Conservation (phyloP, 2,329 filamentous ascomycete genomes). For the Xylariaceae sp. region DNA sequence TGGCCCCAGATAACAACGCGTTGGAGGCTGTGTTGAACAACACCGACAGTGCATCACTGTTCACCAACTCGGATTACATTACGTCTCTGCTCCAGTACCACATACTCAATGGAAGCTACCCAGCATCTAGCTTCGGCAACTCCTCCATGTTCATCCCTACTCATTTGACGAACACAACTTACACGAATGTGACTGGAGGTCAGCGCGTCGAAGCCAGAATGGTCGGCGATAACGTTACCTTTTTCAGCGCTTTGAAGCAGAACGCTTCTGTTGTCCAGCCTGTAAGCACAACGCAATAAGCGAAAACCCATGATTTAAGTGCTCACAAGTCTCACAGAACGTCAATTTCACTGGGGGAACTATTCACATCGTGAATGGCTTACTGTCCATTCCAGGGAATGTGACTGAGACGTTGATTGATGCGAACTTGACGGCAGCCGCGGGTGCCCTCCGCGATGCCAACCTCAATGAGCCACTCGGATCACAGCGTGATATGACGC, state of each 20-base stretch:
- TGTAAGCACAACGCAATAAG: no score
- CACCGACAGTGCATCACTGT: constrained; percentile 20
- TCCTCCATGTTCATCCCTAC: constrained; percentile 33
- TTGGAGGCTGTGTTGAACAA: constrained; percentile 33
- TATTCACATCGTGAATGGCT: constrained; percentile 48
- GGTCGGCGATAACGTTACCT: constrained; percentile 37
- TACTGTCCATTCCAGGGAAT: constrained; percentile 42
- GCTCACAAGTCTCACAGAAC: constrained; percentile 39
- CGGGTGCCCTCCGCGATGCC: constrained; percentile 41
- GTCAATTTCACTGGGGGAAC: constrained; percentile 50
- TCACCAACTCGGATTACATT: constrained; percentile 20
- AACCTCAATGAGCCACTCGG: constrained; percentile 39
- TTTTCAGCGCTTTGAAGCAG: constrained; percentile 48
- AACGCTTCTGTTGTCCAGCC: constrained; percentile 44
- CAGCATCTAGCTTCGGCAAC: constrained; percentile 20
- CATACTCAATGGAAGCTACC: constrained; percentile 49
- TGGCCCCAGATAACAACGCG: constrained; percentile 53
- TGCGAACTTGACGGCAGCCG: constrained; percentile 40
- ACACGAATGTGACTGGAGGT: constrained; percentile 55
- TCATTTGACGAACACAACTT: constrained; percentile 45
- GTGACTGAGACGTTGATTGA: constrained; percentile 36
- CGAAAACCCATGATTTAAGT: no score
- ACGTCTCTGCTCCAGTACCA: constrained; percentile 52
- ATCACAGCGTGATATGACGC: constrained; percentile 46
- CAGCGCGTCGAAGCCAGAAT: constrained; percentile 49